These are phyloP conservation scores for Trichocomaceae sp. DNA, from an alignment of 2,329 filamentous ascomycete species.

Conservation along the genomic window DNA sequence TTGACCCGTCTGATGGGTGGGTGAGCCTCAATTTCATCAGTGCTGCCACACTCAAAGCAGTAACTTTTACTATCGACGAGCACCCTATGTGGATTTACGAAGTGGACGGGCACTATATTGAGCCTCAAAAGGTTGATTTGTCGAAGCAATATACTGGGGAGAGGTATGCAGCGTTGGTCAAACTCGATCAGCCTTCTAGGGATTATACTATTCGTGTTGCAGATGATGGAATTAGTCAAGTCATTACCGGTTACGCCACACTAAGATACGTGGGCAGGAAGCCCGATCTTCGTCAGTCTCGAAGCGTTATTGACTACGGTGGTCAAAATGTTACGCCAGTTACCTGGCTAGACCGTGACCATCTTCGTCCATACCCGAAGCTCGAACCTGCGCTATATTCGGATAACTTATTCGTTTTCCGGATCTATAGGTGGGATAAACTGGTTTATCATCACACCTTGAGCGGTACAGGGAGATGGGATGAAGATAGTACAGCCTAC, in stretches of 20 bases:
- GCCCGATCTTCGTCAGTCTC: constrained; percentile 17
- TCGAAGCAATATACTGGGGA: constrained; percentile 26
- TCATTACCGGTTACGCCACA: constrained; percentile 46
- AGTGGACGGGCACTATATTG: constrained; percentile 33
- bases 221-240: constrained; percentile 44
- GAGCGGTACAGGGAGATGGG: not conserved
- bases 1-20: constrained; percentile 40
- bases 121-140: constrained; percentile 28
- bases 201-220: constrained; percentile 45
- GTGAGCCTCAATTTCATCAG: constrained; percentile 51
- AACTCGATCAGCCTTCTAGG: constrained; percentile 29
- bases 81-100: constrained; percentile 35
- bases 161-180: constrained; percentile 32
- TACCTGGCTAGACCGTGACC: constrained; percentile 38
- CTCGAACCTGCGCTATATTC: constrained; percentile 35
- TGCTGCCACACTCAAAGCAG: constrained; percentile 46
- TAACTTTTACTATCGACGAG: constrained; percentile 37
- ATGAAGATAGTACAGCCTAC: constrained; percentile 1
- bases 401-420: constrained; percentile 40
- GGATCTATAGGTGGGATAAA: constrained; percentile 6
- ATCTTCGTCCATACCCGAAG: constrained; percentile 43
- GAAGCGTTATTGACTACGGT: constrained; percentile 45
- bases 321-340: constrained; percentile 41
- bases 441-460: not conserved
- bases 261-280: constrained; percentile 35